These are phyloP conservation scores for Diaporthe sp. DNA, from an alignment of 2,329 filamentous ascomycete species.

Conservation along the genomic window DNA sequence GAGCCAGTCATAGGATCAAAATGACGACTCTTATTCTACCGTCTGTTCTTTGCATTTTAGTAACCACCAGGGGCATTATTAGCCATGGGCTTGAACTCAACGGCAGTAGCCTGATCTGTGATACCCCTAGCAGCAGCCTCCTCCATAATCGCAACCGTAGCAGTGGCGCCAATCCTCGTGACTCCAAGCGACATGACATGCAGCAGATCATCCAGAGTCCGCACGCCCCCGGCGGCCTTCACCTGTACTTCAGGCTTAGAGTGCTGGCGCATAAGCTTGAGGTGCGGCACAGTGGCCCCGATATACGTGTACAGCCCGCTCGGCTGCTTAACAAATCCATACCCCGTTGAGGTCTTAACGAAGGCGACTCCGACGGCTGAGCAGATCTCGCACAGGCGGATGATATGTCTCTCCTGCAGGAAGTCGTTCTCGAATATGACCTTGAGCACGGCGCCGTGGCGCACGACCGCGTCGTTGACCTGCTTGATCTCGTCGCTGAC, in stretches of 20 bases:
- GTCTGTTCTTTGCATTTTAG: neutral
- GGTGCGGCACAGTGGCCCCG: slow-evolving; percentile 64
- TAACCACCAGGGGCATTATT: neutral
- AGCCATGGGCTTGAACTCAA: slow-evolving; percentile 5
- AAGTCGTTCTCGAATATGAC: slow-evolving; percentile 76
- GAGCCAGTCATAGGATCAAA: too few relatives aligned
- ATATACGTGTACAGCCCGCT: slow-evolving; percentile 66
- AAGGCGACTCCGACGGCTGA: slow-evolving; percentile 65
- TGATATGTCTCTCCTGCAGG: slow-evolving; percentile 63
- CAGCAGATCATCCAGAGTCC: slow-evolving; percentile 69
- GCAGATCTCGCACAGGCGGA: slow-evolving; percentile 68
- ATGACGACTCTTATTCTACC: too few relatives aligned
- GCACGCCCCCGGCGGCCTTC: slow-evolving; percentile 71
- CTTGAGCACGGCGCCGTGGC: slow-evolving; percentile 52
- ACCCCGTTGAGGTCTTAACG: slow-evolving; percentile 73
- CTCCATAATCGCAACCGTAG: slow-evolving; percentile 67
- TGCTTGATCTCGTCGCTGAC: slow-evolving; percentile 64
- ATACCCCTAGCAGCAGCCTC: slow-evolving; percentile 68
- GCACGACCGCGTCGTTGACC: slow-evolving; percentile 62
- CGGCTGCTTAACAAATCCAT: slow-evolving; percentile 70
- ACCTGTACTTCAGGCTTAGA: slow-evolving; percentile 62
- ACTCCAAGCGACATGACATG: slow-evolving; percentile 68
- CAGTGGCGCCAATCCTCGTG: slow-evolving; percentile 68
- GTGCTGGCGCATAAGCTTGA: slow-evolving; percentile 67
- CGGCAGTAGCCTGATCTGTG: slow-evolving; percentile 37